phyloP scores from a whole-genome alignment of 257 asterid species.

The Nicotiana noctiflora region DNA sequence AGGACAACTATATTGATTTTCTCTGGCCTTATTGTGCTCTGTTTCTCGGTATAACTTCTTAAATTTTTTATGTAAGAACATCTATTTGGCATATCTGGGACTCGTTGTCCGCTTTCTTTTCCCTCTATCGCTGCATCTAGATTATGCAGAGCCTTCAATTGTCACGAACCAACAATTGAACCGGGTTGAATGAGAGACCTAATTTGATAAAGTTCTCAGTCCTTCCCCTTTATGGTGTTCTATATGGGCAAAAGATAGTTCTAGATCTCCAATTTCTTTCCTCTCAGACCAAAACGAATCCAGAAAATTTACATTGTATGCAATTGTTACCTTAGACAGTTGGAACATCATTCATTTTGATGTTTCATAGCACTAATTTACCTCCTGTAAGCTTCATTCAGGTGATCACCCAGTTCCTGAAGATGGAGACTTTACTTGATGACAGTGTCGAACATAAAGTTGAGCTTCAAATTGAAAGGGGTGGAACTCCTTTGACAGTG shows the following conservation, averaged over 20 bases:
- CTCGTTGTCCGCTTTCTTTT: background rate
- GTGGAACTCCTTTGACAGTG: slow-evolving; percentile 77
- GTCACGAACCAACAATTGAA: background rate
- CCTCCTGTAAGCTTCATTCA: slow-evolving; percentile 32
- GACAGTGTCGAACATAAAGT: slow-evolving; percentile 65
- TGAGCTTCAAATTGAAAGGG: slow-evolving; percentile 96
- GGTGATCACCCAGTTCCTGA: slow-evolving; percentile 92
- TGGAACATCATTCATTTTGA: background rate
- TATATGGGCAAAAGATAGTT: background rate
- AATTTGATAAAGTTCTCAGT: background rate
- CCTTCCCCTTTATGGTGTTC: background rate
- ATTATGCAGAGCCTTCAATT: background rate
- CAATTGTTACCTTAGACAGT: background rate
- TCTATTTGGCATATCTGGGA: background rate
- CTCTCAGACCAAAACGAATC: background rate
- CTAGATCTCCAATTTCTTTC: background rate
- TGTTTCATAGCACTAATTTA: background rate
- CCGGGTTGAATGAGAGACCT: background rate
- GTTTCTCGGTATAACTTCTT: background rate
- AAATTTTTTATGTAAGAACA: background rate
- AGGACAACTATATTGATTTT: background rate
- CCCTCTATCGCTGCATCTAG: background rate
- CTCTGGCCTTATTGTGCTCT: background rate
- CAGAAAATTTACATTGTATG: background rate
- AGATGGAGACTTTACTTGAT: slow-evolving; percentile 86